Evolutionary conservation across 78 protist genomes (phyloP).

Genomic region (Andalucia godoyi): DNA sequence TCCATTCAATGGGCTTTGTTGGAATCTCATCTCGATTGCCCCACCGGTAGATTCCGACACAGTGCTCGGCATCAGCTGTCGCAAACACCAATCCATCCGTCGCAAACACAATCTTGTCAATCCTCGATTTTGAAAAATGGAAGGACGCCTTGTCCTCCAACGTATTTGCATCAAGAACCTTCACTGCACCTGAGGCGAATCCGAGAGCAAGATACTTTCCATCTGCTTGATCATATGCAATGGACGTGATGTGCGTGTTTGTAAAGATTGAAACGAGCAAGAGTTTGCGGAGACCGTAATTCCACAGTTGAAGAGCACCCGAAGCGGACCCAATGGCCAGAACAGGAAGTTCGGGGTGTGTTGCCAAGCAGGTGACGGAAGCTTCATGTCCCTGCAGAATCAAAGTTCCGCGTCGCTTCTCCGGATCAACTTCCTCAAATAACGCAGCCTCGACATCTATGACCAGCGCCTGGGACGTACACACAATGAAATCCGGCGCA

Average conservation of each 20-base stretch:
- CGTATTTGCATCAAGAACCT: constrained; percentile 7
- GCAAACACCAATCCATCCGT: constrained; percentile 12
- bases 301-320: constrained; percentile 23
- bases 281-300: not conserved
- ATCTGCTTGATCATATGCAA: constrained; percentile 21
- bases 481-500: constrained; percentile 22
- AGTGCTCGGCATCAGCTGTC: constrained; percentile 15
- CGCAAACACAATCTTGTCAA: constrained; percentile 9
- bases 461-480: constrained; percentile 17
- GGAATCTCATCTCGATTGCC: constrained; percentile 15
- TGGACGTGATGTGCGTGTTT: not conserved
- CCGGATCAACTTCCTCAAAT: not conserved
- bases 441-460: not conserved
- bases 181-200: constrained; percentile 23
- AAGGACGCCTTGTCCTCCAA: constrained; percentile 8
- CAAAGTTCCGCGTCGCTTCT: constrained; percentile 4
- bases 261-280: not conserved
- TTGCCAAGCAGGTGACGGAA: constrained; percentile 12
- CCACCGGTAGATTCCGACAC: constrained; percentile 9
- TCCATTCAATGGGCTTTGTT: constrained; percentile 17
- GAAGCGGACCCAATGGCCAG: constrained; percentile 20
- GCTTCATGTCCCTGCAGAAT: constrained; percentile 29
- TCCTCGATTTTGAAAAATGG: not conserved
- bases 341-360: constrained; percentile 22
- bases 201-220: constrained; percentile 23